Evolutionary conservation across 352 stramenopile genomes (phyloP), one percentile per base, ranked within the genome.

Genomic region (Phytophthora brassicae): DNA sequence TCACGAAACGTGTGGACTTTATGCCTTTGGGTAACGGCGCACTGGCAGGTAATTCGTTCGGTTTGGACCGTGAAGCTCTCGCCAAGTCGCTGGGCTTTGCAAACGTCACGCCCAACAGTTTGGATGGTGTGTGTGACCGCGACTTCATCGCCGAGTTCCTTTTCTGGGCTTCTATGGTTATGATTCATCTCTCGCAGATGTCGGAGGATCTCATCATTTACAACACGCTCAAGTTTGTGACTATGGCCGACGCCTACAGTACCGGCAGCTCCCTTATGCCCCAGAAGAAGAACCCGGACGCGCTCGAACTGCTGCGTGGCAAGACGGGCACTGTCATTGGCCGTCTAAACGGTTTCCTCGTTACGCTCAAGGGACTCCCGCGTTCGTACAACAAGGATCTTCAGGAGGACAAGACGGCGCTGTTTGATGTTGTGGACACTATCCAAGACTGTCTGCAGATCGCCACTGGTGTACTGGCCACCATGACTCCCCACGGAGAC

Each of bases 271-370:
- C 88, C 17, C 83, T 99, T 45, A 99, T 99, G 97, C 97, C 97
- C n/a, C 97, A 99, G 80, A 99, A 99, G 93, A 99, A 99, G 79
- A 99, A 99, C 78, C 97, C 97, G 0, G 97, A 99, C 77, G 97
- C 97, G 9, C 82, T 99, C 20, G 97, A 99, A 81, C 84, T 99
- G 53, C 77, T 99, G 14, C 88, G 97, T 44, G 97, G 97, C 60
- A 99, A 99, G 83, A 95, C 88, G 16, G 97, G 96, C 49, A 90
- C 96, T 26, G 93, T 98, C 49, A 86, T 98, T 19, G 97, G 97
- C 38, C 89, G 95, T 47, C 84, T 98, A 29, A 97, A 95, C 55
- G 96, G 95, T 43, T 96, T 99, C 60, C 88, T 99, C 44, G 86
- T 97, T 23, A 99, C 96, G 31, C 86, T 99, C 45, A 99, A 99